A percentile compares a stretch with the other conserved stretches of the same genome.
phyloP scores from a whole-genome alignment of 2,329 filamentous ascomycete genomes.

The Trichoderma polysporum region DNA sequence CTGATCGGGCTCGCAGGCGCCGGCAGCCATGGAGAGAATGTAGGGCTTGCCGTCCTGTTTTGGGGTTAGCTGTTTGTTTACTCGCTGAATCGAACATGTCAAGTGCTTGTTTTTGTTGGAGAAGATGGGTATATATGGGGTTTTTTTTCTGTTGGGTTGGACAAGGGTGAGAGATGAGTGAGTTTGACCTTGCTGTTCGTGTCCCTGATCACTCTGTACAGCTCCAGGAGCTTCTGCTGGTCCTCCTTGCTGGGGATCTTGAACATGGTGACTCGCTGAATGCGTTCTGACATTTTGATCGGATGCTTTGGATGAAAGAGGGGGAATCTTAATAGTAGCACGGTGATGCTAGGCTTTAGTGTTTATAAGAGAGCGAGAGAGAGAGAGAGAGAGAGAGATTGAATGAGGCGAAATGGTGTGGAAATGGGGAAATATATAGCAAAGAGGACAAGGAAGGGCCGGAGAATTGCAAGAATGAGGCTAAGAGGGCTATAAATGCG shows the following conservation, averaged over 20 bases:
- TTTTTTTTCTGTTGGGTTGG: background rate
- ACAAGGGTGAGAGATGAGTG: conserved; percentile 2
- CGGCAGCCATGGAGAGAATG: conserved; percentile 58
- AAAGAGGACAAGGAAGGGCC: background rate
- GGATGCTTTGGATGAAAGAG: background rate
- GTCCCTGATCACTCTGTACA: conserved; percentile 43
- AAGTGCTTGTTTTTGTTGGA: background rate
- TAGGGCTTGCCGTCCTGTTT: conserved; percentile 68
- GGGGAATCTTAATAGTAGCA: too few relatives aligned
- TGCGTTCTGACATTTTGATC: conserved; percentile 39
- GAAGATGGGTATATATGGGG: background rate
- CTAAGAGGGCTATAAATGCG: background rate
- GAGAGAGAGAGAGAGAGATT: background rate
- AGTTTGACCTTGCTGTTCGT: conserved; percentile 43
- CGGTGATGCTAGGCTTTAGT: too few relatives aligned
- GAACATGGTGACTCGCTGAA: conserved; percentile 55
- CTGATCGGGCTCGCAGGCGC: conserved; percentile 54
- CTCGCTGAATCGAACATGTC: background rate
- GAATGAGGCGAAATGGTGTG: background rate
- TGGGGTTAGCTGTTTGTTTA: background rate
- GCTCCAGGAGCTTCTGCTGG: conserved; percentile 45
- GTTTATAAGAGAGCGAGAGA: background rate
- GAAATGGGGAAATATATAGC: background rate
- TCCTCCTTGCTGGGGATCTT: conserved; percentile 48
- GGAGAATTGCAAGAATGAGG: background rate